A percentile compares a stretch with the other conserved stretches of the same genome.
These are phyloP conservation scores for Saussurea involucrata DNA, from an alignment of 129 eudicot species.

Conservation along the genomic window DNA sequence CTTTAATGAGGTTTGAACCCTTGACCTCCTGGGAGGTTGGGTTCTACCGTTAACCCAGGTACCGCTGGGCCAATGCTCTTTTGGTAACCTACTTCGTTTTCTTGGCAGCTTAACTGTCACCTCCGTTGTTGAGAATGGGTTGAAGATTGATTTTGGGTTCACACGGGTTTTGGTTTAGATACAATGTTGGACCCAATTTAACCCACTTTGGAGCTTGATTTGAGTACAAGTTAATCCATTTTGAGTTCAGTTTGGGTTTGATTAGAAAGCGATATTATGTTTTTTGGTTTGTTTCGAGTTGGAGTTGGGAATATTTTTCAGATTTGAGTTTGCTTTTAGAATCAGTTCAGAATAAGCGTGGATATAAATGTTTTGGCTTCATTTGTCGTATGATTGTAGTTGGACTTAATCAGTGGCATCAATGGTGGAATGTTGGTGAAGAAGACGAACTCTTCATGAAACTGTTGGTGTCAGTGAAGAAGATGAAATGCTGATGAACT, in stretches of 20 bases:
- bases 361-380: constrained; percentile 4
- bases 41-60: background rate
- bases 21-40: background rate
- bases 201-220: background rate
- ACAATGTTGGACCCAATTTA: background rate
- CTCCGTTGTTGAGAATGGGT: background rate
- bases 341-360: background rate
- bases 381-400: constrained; percentile 17
- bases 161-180: background rate
- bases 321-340: background rate
- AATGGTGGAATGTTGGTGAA: constrained; percentile 20
- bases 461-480: constrained; percentile 25
- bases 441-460: constrained; percentile 19
- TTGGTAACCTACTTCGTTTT: background rate
- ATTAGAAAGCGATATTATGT: background rate
- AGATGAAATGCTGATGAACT: constrained; percentile 2
- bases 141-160: background rate
- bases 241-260: background rate
- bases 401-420: background rate
- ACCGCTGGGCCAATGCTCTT: background rate
- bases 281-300: background rate
- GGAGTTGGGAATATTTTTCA: background rate
- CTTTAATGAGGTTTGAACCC: background rate
- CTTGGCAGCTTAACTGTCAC: background rate
- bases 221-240: background rate